These are phyloP conservation scores for Lentinula boryana DNA, from an alignment of 768 basidiomycete species.

Conservation along the genomic window DNA sequence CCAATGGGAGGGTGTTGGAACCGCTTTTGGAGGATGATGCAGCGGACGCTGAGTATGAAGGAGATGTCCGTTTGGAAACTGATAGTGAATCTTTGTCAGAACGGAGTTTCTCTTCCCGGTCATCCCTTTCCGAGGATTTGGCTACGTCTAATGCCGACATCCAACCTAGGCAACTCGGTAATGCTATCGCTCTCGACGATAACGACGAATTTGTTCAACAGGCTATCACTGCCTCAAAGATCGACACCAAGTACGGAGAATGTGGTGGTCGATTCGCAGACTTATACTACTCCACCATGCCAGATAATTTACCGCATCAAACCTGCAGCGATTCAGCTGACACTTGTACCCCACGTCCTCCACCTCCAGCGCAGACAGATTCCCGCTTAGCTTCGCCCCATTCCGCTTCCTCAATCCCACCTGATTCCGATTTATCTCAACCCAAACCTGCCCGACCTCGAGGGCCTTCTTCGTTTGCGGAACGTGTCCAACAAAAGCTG, in stretches of 20 bases:
- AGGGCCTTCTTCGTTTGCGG: conserved; percentile 33
- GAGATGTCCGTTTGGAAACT: not conserved
- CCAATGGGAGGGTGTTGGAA: conserved; percentile 1
- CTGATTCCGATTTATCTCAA: conserved; percentile 4
- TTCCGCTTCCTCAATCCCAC: not conserved
- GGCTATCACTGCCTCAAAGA: conserved; percentile 22
- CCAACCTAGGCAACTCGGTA: conserved; percentile 8
- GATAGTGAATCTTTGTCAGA: not conserved
- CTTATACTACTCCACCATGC: conserved; percentile 28
- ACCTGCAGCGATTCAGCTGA: not conserved
- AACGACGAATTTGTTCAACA: conserved; percentile 30
- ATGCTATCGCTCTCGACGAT: conserved; percentile 24
- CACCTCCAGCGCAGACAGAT: conserved; percentile 8
- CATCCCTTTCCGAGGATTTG: not conserved
- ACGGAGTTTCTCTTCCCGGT: not conserved
- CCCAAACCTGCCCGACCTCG: conserved; percentile 15
- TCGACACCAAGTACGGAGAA: conserved; percentile 18
- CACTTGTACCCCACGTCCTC: conserved; percentile 12
- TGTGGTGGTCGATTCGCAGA: conserved; percentile 31
- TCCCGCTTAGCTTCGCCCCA: conserved; percentile 16
- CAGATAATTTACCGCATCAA: conserved; percentile 9
- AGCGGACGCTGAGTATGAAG: not conserved
- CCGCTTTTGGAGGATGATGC: conserved; percentile 6
- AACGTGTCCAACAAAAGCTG: conserved; percentile 37
- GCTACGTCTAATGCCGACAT: not conserved